Conservation (phyloP, 345 rosid species). For the Populus nigra region DNA sequence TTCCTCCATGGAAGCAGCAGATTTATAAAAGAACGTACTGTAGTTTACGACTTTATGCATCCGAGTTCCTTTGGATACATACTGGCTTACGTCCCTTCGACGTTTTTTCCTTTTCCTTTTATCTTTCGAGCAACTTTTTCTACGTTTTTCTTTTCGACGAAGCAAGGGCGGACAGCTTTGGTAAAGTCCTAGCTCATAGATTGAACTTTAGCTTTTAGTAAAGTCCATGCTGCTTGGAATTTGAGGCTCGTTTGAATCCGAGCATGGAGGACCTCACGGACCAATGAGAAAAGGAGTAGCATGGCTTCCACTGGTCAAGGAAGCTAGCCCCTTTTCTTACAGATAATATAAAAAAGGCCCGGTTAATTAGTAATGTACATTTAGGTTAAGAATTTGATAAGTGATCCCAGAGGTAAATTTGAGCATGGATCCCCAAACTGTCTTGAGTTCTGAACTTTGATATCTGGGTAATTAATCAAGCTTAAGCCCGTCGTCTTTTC, state of each 20-base stretch:
- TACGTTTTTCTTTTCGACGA: neutral
- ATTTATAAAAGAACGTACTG: neutral
- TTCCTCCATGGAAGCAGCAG: neutral
- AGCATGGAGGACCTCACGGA: neutral
- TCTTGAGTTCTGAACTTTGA: no score
- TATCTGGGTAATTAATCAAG: no score
- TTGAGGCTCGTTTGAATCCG: neutral
- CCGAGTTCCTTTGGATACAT: neutral
- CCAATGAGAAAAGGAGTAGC: neutral
- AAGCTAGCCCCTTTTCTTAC: no score
- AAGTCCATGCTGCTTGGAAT: neutral
- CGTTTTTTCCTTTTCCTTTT: neutral
- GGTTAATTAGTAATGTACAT: no score
- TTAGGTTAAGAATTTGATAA: no score
- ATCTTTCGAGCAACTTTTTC: neutral
- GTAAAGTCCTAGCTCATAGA: neutral
- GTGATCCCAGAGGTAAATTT: no score
- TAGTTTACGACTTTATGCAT: neutral
- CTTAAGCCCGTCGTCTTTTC: no score
- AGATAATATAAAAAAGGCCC: no score
- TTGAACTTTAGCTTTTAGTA: neutral
- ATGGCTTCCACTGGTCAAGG: no score
- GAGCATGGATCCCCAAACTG: no score
- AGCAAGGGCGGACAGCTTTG: neutral
- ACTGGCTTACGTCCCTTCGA: neutral